Conservation (phyloP, 352 stramenopile species). For the Phytophthora pisi region DNA sequence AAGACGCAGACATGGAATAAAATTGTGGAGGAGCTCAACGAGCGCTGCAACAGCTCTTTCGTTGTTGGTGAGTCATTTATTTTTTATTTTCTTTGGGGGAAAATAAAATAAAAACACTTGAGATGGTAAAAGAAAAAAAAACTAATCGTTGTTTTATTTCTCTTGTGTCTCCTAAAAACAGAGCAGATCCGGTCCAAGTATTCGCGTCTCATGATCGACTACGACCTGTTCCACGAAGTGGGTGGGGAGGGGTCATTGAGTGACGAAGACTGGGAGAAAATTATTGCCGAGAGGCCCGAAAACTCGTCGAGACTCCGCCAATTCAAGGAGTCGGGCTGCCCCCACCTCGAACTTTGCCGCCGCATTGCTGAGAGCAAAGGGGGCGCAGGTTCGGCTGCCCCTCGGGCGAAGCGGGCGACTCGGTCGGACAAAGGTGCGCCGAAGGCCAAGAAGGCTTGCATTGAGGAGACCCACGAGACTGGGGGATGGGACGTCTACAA, state of each 20-base stretch:
- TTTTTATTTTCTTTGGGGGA: background rate
- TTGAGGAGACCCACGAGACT: background rate
- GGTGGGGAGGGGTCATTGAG: slow-evolving; percentile 12
- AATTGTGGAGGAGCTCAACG: slow-evolving; percentile 36
- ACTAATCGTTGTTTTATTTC: slow-evolving; percentile 1
- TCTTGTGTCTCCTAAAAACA: slow-evolving; percentile 10
- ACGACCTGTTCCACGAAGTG: slow-evolving; percentile 37
- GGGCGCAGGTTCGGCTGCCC: background rate
- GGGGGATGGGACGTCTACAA: slow-evolving; percentile 17
- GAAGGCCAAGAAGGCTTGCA: slow-evolving; percentile 21
- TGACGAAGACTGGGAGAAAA: slow-evolving; percentile 29
- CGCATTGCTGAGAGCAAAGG: slow-evolving; percentile 27
- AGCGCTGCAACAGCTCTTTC: slow-evolving; percentile 30
- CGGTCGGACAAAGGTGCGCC: background rate
- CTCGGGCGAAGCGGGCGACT: slow-evolving; percentile 14
- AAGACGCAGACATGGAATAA: slow-evolving; percentile 22
- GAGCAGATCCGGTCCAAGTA: slow-evolving; percentile 50
- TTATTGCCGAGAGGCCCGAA: slow-evolving; percentile 21
- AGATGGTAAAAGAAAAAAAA: background rate
- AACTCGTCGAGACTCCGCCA: slow-evolving; percentile 33
- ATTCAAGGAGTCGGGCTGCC: slow-evolving; percentile 36
- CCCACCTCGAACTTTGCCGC: slow-evolving; percentile 33
- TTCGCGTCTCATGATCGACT: slow-evolving; percentile 37
- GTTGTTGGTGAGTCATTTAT: slow-evolving; percentile 28
- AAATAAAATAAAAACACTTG: background rate